Evolutionary conservation across 176 grass and related monocot species (phyloP).

Genomic region (Typha latifolia): DNA sequence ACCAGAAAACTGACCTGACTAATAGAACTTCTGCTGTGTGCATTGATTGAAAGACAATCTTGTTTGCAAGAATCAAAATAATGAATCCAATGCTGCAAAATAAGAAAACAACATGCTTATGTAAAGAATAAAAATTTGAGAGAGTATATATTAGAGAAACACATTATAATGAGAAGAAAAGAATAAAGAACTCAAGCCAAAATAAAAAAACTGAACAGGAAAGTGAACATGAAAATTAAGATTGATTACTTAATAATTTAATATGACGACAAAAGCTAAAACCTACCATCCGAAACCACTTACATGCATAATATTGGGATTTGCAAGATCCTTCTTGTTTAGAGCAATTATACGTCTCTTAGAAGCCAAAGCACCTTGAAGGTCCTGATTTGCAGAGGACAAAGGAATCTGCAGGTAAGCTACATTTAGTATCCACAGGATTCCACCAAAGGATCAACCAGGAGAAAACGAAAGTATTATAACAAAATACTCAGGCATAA

Average conservation of each 20-base stretch:
- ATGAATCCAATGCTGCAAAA: conserved; percentile 60
- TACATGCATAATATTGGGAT: conserved; percentile 92
- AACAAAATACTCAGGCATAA: neutral
- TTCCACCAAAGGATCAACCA: neutral
- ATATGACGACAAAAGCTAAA: conserved; percentile 10
- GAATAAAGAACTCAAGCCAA: neutral
- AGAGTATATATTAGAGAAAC: conserved; percentile 7
- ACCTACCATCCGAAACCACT: conserved; percentile 8
- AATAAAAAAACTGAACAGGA: neutral
- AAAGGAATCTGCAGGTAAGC: conserved; percentile 65
- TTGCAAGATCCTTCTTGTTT: conserved; percentile 96
- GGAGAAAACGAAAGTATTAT: neutral
- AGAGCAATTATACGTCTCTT: conserved; percentile 84
- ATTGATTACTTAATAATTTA: neutral
- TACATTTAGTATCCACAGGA: conserved; percentile 22
- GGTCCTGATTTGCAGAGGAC: conserved; percentile 75
- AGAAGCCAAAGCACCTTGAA: conserved; percentile 51
- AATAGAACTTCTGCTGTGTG: conserved; percentile 77
- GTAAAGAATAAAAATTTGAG: conserved; percentile 7
- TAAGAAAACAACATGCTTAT: conserved; percentile 7
- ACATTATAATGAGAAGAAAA: neutral
- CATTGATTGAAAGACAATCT: conserved; percentile 86
- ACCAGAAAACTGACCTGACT: conserved; percentile 51
- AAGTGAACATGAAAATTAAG: neutral
- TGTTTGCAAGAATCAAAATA: conserved; percentile 72